Percentiles rank a stretch among this genome's conserved stretches.
These are phyloP conservation scores for Sapria himalayana DNA, from an alignment of 345 rosid genomes.

Conservation along the genomic window DNA sequence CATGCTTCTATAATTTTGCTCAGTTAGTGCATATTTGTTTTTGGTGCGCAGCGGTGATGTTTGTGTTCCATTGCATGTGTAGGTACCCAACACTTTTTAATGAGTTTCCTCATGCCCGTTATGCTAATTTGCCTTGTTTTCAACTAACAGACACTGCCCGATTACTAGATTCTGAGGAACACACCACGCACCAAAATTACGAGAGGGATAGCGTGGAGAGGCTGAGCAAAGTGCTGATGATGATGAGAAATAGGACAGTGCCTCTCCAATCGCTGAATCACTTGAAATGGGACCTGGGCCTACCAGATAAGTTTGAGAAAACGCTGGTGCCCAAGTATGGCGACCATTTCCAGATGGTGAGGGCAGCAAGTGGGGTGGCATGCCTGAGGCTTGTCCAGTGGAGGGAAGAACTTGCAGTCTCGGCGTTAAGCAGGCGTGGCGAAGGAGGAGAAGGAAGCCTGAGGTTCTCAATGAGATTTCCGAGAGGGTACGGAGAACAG, in stretches of 20 bases:
- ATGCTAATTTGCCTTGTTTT: constrained; percentile 70
- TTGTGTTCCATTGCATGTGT: constrained; percentile 5
- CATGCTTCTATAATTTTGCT: no score
- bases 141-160: constrained; percentile 65
- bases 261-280: constrained; percentile 52
- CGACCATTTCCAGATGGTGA: constrained; percentile 40
- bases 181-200: constrained; percentile 32
- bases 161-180: constrained; percentile 61
- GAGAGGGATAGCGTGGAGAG: constrained; percentile 65
- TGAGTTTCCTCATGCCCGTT: constrained; percentile 72
- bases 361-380: constrained; percentile 29
- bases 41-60: not conserved
- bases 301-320: constrained; percentile 60
- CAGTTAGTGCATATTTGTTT: not conserved
- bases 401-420: constrained; percentile 50
- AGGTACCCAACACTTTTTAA: constrained; percentile 87
- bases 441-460: constrained; percentile 24
- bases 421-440: constrained; percentile 38
- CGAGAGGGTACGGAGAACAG: constrained; percentile 84
- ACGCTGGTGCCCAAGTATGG: constrained; percentile 38
- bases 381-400: constrained; percentile 40
- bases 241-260: constrained; percentile 45
- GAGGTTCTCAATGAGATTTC: constrained; percentile 68
- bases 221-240: constrained; percentile 68
- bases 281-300: constrained; percentile 74